Evolutionary conservation across 2,329 filamentous ascomycete species (phyloP).

Genomic region (Samsoniella hepiali): DNA sequence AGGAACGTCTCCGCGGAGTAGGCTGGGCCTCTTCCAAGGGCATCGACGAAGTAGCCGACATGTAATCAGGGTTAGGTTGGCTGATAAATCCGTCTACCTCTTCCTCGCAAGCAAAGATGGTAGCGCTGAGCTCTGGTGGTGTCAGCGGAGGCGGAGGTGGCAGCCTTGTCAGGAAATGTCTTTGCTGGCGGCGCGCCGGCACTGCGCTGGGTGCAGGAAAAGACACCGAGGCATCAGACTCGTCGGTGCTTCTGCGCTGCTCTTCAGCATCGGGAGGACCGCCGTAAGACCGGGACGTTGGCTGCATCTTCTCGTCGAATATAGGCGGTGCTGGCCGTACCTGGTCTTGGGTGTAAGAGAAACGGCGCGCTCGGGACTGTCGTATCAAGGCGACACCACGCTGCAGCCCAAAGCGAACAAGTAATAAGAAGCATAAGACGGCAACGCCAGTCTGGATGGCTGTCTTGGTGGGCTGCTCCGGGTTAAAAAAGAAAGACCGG

Average conservation of each 20-base stretch:
- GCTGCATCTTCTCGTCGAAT: slow-evolving; percentile 20
- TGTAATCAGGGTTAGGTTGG: slow-evolving; percentile 50
- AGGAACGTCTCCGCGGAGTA: slow-evolving; percentile 40
- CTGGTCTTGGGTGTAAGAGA: background rate
- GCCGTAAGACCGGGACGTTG: slow-evolving; percentile 25
- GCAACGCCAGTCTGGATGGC: slow-evolving; percentile 17
- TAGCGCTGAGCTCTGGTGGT: slow-evolving; percentile 43
- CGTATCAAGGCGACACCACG: slow-evolving; percentile 10
- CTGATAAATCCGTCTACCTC: slow-evolving; percentile 43
- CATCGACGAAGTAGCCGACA: slow-evolving; percentile 33
- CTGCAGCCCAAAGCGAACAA: slow-evolving; percentile 14
- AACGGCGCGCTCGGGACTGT: slow-evolving; percentile 20
- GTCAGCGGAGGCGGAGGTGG: slow-evolving; percentile 49
- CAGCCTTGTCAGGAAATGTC: slow-evolving; percentile 35
- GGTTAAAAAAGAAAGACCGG: slow-evolving; percentile 11
- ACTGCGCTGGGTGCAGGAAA: background rate
- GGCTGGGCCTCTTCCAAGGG: slow-evolving; percentile 28
- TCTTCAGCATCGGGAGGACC: background rate
- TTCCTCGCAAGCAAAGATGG: slow-evolving; percentile 43
- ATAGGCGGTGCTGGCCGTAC: background rate
- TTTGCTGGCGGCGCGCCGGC: slow-evolving; percentile 21
- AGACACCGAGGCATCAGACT: background rate
- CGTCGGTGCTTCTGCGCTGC: background rate
- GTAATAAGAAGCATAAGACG: slow-evolving; percentile 13
- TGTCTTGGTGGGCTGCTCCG: slow-evolving; percentile 11